Base-by-base conservation (phyloP, 2,329 filamentous ascomycete species). In the Pseudogymnoascus sp. region DNA sequence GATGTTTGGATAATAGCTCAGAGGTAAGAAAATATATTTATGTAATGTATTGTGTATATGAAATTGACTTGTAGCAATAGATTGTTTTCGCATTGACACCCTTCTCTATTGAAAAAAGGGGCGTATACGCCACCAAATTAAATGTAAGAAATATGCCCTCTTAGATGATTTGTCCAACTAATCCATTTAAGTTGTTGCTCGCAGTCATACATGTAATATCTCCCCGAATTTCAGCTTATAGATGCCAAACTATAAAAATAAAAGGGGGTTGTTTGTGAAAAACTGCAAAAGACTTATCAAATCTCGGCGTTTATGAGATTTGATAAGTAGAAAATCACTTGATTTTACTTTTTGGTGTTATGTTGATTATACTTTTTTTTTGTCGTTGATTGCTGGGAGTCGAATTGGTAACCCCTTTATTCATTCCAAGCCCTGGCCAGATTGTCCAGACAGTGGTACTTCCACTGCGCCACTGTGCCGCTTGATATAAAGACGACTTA, bases 391-490 rank as follows among this genome's bases (percentile, higher is more conserved):
- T 33, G 49, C 28, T 33, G 49, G 49, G 49, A 55, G 49, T 55
- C 28, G 49, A 35, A 55, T 35, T 14, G 14, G 16, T 55, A 9
- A 28, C 49, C 49, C 33, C 16, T 22, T 30, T 52, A 55, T 55
- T 35, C 49, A 55, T 55, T 52, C 49, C 28, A 7, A 12, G n/a
- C 49, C 49, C 49, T 55, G 49, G 49, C 49, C 49, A 55, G 49
- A 55, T 55, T 55, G 49, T 55, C 49, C 49, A 22, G 49, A 35
- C 28, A 55, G 49, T 55, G 49, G 49, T 55, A 55, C 49, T 55
- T n/a, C 49, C 49, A 55, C 49, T 55, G 49, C 49, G 49, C 49
- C 49, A 55, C 49, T 55, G 28, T 55, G 49, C 49, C 49, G 49
- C 49, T 55, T 55, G 14, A 35, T 33, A 35, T 55, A 5, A 55